Evolutionary conservation across 305 asterid genomes (phyloP).

Genomic region (Plantago lanceolata): DNA sequence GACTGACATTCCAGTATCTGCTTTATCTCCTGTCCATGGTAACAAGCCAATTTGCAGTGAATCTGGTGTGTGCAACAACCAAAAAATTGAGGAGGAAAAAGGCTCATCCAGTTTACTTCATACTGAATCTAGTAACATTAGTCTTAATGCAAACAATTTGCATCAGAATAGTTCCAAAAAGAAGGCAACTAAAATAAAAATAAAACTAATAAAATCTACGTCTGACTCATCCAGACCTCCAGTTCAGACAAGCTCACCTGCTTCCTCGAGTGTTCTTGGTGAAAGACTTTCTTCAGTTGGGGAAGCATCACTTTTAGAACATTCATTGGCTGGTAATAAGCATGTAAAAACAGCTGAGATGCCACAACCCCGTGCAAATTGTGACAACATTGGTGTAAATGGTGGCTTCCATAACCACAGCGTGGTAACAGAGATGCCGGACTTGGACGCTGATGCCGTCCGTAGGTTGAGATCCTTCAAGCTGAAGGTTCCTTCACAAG

Average conservation of each 20-base stretch:
- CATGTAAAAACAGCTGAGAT: constrained; percentile 28
- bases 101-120: constrained; percentile 28
- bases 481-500: constrained; percentile 50
- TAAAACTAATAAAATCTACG: constrained; percentile 45
- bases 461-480: constrained; percentile 70
- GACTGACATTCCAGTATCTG: constrained; percentile 30
- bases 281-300: constrained; percentile 28
- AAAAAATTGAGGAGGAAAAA: constrained; percentile 30
- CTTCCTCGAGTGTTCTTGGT: constrained; percentile 30
- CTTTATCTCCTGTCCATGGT: constrained; percentile 25
- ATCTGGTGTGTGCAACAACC: constrained; percentile 30
- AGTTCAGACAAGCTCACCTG: constrained; percentile 20
- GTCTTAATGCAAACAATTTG: constrained; percentile 25
- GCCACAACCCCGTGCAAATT: constrained; percentile 30
- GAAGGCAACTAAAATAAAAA: constrained; percentile 47
- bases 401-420: constrained; percentile 34
- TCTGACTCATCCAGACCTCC: constrained; percentile 34
- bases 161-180: constrained; percentile 36
- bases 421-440: constrained; percentile 46
- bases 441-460: constrained; percentile 64
- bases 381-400: constrained; percentile 36
- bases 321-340: constrained; percentile 25
- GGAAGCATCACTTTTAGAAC: constrained; percentile 28
- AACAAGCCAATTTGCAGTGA: constrained; percentile 30
- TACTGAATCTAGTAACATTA: constrained; percentile 30